These are phyloP conservation scores for Verticillium dahliae DNA, from an alignment of 2,329 filamentous ascomycete genomes.

Conservation along the genomic window DNA sequence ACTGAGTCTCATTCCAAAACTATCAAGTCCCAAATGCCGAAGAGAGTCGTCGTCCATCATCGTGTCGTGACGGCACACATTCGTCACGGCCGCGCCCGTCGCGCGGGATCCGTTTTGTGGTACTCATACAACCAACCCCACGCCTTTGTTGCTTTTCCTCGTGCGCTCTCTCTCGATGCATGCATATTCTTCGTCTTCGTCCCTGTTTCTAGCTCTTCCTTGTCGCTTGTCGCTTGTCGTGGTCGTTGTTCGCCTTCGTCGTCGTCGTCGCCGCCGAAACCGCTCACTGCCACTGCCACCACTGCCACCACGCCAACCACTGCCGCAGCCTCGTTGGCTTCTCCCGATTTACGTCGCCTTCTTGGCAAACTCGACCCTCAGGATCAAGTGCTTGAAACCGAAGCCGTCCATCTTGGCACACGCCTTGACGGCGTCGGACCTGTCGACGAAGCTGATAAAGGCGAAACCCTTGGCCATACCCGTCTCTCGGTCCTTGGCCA, in stretches of 20 bases:
- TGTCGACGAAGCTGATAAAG: constrained; percentile 94
- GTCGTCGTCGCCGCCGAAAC: not conserved
- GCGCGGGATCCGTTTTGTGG: not conserved
- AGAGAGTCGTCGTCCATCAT: not conserved
- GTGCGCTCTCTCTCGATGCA: too few relatives aligned
- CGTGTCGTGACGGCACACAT: not conserved
- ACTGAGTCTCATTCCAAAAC: not conserved
- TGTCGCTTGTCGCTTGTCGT: too few relatives aligned
- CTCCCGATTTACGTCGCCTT: constrained; percentile 39
- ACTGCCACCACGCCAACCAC: not conserved
- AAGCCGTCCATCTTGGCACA: constrained; percentile 98
- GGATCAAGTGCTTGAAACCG: constrained; percentile 81
- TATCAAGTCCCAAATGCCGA: not conserved
- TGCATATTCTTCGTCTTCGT: too few relatives aligned
- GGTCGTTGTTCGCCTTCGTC: not conserved
- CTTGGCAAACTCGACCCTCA: constrained; percentile 85
- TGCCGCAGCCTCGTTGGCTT: not conserved
- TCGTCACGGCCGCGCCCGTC: not conserved
- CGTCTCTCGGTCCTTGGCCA: constrained; percentile 96
- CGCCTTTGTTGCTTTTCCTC: not conserved
- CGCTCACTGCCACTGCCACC: too few relatives aligned
- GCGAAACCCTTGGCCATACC: constrained; percentile 96
- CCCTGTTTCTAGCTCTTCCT: too few relatives aligned
- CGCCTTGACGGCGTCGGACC: constrained; percentile 82
- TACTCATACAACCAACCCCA: not conserved